Evolutionary conservation across 106 monocot species (phyloP), one percentile per base, ranked within the genome.

Genomic region (Acanthochlamys bracteata): DNA sequence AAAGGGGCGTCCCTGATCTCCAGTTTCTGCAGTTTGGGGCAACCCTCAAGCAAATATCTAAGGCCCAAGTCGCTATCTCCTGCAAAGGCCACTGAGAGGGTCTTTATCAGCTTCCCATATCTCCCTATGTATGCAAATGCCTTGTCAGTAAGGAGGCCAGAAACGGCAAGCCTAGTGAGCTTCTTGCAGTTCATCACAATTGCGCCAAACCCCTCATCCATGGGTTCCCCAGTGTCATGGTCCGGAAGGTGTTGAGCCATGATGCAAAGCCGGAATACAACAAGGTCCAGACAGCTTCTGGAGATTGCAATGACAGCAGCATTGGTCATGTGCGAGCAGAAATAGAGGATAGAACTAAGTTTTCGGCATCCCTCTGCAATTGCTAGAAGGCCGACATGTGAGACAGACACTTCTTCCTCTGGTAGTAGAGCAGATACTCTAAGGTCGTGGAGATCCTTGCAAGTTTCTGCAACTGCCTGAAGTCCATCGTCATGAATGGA

Each of bases 301-400:
- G 89, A 89, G 85, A 93, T 89, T 49, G 89, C 52, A 1, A 81
- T 47, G 2, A 93, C 88, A 0, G 89, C 84, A 17, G 72, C 73
- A 76, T 93, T 93, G 3, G 89, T 93, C 93, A 93, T 93, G 4
- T 66, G 27, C n/a, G 85, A 82, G 57, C 93, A 93, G 60, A 93
- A 93, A 60, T 86, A 93, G 15, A 93, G 76, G 43, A 93, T 85
- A 6, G 85, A 93, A 11, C 72, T 77, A 19, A 93, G 89, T 57
- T 85, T 89, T 40, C 41, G 69, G 63, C 93, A 93, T 16, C 93
- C 93, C 62, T 93, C 76, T 0, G 93, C 80, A 63, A 93, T 89
- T 3, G 89, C 80, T 42, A 63, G 41, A 4, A 93, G 76, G 21
- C 93, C 93, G 15, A 79, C 46, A 69, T 93, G 78, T 7, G 89